These are phyloP conservation scores for Rhizopus microsporus DNA, from an alignment of 371 early-diverging fungal genomes.

Conservation along the genomic window DNA sequence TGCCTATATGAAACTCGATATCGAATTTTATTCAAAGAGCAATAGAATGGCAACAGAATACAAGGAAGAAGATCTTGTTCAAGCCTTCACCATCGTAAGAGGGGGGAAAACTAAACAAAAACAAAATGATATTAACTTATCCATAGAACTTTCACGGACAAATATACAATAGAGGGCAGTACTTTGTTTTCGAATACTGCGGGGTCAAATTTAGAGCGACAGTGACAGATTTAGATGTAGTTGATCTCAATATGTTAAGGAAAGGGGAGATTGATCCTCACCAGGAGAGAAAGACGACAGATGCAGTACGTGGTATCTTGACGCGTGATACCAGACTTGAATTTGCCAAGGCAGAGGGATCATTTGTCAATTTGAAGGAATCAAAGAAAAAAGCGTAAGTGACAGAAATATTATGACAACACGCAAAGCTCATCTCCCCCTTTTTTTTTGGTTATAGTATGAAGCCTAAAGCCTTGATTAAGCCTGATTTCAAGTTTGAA, in stretches of 20 bases:
- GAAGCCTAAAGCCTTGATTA: constrained; percentile 70
- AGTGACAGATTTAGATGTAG: constrained; percentile 59
- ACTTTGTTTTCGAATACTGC: constrained; percentile 79
- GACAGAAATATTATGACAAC: not conserved
- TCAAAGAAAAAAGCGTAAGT: constrained; percentile 57
- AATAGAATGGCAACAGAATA: constrained; percentile 61
- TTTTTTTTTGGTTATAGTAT: constrained; percentile 30
- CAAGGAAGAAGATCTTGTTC: constrained; percentile 73
- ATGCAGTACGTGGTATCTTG: constrained; percentile 68
- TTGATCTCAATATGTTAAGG: constrained; percentile 64
- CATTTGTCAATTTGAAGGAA: constrained; percentile 77
- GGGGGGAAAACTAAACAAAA: not conserved
- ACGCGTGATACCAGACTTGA: constrained; percentile 70
- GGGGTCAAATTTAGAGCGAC: constrained; percentile 69
- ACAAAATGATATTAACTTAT: not conserved
- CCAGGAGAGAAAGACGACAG: constrained; percentile 13
- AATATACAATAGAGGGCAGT: constrained; percentile 74
- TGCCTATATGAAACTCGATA: constrained; percentile 71
- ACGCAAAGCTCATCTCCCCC: not conserved
- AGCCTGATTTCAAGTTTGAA: constrained; percentile 98
- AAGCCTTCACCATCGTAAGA: constrained; percentile 63
- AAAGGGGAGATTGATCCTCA: constrained; percentile 46
- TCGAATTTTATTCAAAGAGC: constrained; percentile 60
- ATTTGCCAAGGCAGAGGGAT: constrained; percentile 71
- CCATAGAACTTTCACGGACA: constrained; percentile 68